Conservation (phyloP, 2,329 filamentous ascomycete species). For the Pseudogymnoascus sp. region DNA sequence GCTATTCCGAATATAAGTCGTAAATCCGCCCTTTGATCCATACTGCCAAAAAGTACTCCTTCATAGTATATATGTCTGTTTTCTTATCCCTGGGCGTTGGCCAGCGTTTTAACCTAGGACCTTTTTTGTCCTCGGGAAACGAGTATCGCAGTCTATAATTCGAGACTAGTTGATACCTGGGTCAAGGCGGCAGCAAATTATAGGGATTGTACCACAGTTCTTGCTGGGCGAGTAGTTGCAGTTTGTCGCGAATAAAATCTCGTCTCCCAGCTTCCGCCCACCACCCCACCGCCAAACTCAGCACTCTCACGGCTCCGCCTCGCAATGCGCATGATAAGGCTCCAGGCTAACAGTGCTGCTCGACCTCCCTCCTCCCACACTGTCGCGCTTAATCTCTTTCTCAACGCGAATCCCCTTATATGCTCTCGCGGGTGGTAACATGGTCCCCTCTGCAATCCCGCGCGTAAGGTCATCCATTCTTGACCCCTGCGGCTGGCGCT, state of each 20-base stretch:
- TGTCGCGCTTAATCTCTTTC: background rate
- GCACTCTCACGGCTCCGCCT: background rate
- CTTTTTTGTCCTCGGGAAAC: background rate
- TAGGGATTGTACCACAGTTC: background rate
- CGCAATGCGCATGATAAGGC: background rate
- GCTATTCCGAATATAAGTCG: background rate
- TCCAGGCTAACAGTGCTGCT: background rate
- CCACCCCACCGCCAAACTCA: background rate
- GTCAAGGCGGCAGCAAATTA: background rate
- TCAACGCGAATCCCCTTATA: background rate
- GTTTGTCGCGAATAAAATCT: background rate
- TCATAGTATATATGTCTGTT: background rate
- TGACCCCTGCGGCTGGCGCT: constrained; percentile 34
- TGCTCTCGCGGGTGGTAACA: constrained; percentile 17
- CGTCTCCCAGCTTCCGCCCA: background rate
- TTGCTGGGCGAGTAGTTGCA: background rate
- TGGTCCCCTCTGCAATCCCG: constrained; percentile 40
- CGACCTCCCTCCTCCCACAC: background rate
- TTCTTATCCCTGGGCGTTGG: background rate
- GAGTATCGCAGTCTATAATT: background rate
- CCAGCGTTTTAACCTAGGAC: background rate
- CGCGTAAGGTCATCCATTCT: constrained; percentile 39
- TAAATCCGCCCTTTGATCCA: background rate
- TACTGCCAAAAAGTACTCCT: background rate
- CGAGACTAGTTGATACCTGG: background rate